Evolutionary conservation across 1,284 basidiomycete species (phyloP).

Genomic region (Microbotryum silenes-acaulis): DNA sequence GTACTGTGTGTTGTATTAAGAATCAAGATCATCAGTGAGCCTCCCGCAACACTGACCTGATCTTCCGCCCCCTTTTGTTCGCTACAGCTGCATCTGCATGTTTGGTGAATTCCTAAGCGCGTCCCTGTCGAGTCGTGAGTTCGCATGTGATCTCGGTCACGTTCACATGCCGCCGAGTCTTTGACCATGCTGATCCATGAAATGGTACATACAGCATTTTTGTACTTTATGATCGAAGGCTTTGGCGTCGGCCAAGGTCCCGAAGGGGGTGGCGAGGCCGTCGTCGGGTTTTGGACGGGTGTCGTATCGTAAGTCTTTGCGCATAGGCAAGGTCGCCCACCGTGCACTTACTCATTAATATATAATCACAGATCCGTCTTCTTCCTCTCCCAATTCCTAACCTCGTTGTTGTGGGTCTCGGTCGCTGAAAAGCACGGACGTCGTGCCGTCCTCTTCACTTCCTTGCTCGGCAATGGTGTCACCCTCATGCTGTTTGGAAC

Average conservation of each 20-base stretch:
- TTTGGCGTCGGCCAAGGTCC: slow-evolving; percentile 51
- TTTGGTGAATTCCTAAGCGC: slow-evolving; percentile 86
- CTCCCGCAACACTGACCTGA: slow-evolving; percentile 46
- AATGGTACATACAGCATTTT: slow-evolving; percentile 50
- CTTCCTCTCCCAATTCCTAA: slow-evolving; percentile 67
- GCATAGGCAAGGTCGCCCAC: background rate
- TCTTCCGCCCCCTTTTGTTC: slow-evolving; percentile 12
- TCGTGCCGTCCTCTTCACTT: slow-evolving; percentile 74
- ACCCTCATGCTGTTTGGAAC: slow-evolving; percentile 80
- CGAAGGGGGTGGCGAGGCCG: slow-evolving; percentile 53
- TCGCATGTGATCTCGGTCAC: too few species aligned
- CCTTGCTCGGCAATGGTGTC: slow-evolving; percentile 70
- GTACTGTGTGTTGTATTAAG: slow-evolving; percentile 62
- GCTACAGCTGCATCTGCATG: slow-evolving; percentile 56
- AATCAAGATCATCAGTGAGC: slow-evolving; percentile 67
- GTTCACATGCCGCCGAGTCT: background rate
- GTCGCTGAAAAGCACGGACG: slow-evolving; percentile 85
- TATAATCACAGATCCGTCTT: slow-evolving; percentile 37
- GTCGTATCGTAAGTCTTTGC: slow-evolving; percentile 46
- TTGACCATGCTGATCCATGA: background rate
- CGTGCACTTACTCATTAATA: background rate
- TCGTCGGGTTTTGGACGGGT: slow-evolving; percentile 77
- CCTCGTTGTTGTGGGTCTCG: slow-evolving; percentile 85
- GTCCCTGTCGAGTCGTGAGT: slow-evolving; percentile 56
- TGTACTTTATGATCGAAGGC: slow-evolving; percentile 86